Evolutionary conservation across 306 rosid genomes (phyloP), one percentile per base, ranked within the genome.

Genomic region (Abrus pulchellus): DNA sequence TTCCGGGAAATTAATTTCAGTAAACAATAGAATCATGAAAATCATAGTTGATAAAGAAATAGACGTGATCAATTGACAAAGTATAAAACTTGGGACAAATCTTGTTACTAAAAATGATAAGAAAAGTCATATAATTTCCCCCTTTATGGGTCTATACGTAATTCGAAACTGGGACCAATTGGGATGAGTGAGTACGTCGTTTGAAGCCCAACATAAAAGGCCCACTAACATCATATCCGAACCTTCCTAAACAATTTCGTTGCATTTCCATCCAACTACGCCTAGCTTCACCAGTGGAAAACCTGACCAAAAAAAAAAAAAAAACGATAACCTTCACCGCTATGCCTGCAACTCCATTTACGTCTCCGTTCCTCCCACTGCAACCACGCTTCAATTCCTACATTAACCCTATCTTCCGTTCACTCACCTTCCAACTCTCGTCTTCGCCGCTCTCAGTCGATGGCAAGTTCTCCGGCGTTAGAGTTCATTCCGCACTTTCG

Each of bases 281-380:
- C 64, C 4, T 2, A 48, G 5, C 79, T 6, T 30, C 68, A 44
- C 80, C 54, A 1, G 48, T 7, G 69, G 27, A 38, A 65, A 11
- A 65, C 70, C 70, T 3, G n/a, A 41, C 1, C 2, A 47, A 8
- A 2, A 13, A 5, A 5, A 61, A 10, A 20, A 20, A 65, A 34
- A 11, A 1, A 36, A 63, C 36, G 33, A 1, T 3, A 62, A n/a
- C 4, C 70, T 13, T 54, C 76, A 57, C 81, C 38, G 13, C 90
- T 85, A 92, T 90, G 90, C 80, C 89, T 64, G 90, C 90, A 48
- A 83, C 91, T 71, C 88, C 90, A 60, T 80, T 80, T 56, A 48
- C 92, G 28, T 36, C 86, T 20, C 76, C 92, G 7, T 87, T 88
- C 78, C 84, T 88, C 57, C 60, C 87, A 41, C 79, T 86, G 43